A percentile compares a stretch with the other conserved stretches of the same genome.
These are phyloP conservation scores for Xylariaceae sp. DNA, from an alignment of 2,329 filamentous ascomycete genomes.

Conservation along the genomic window DNA sequence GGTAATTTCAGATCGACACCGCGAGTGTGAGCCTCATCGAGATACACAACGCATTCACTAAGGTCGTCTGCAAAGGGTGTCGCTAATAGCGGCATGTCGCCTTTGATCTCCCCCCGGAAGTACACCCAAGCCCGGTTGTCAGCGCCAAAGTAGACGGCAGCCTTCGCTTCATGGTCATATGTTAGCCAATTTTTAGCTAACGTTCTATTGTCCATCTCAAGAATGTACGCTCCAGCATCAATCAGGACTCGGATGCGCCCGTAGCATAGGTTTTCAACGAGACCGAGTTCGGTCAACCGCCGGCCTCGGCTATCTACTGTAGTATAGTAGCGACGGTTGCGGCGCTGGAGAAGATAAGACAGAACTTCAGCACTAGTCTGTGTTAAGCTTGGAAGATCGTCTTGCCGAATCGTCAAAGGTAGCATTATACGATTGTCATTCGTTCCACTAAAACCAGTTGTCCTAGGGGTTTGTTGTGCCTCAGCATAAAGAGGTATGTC, in stretches of 20 bases:
- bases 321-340: conserved; percentile 53
- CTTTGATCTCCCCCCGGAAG: conserved; percentile 41
- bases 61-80: conserved; percentile 62
- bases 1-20: conserved; percentile 67
- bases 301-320: conserved; percentile 38
- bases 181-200: conserved; percentile 58
- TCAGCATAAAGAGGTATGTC: no score
- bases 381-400: conserved; percentile 59
- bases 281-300: conserved; percentile 50
- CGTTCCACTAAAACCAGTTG: conserved; percentile 73
- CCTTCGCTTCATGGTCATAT: conserved; percentile 50
- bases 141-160: conserved; percentile 59
- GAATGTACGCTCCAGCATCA: conserved; percentile 68
- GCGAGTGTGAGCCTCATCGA: conserved; percentile 65
- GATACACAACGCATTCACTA: conserved; percentile 58
- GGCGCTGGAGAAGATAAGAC: conserved; percentile 58
- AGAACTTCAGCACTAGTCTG: conserved; percentile 71
- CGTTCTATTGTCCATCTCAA: conserved; percentile 63
- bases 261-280: conserved; percentile 48
- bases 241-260: conserved; percentile 60
- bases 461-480: conserved; percentile 51
- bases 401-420: conserved; percentile 64
- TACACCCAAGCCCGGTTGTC: conserved; percentile 53
- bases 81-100: conserved; percentile 52
- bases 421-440: conserved; percentile 69